Evolutionary conservation across 148 eudicot genomes (phyloP).

Genomic region (Diospyros lotus): DNA sequence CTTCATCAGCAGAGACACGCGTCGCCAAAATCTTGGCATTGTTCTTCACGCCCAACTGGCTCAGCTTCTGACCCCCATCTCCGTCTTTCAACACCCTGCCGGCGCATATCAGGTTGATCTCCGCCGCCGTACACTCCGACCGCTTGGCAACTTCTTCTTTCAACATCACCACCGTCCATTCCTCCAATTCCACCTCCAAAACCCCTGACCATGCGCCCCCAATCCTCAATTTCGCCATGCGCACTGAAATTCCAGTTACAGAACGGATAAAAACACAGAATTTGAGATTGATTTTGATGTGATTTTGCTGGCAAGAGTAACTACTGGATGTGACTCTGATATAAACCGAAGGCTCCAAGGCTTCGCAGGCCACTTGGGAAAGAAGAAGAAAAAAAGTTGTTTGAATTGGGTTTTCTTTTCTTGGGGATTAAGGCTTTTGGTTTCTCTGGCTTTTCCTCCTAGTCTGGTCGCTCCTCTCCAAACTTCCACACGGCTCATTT

Average conservation of each 20-base stretch:
- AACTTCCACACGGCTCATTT: too few relatives aligned
- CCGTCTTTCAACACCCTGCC: conserved; percentile 67
- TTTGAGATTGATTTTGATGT: background rate
- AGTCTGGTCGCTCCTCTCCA: too few relatives aligned
- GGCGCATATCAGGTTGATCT: conserved; percentile 59
- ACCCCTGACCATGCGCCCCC: conserved; percentile 85
- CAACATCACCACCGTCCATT: conserved; percentile 66
- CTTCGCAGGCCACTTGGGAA: background rate
- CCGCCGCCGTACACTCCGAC: conserved; percentile 28
- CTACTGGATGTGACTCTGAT: too few relatives aligned
- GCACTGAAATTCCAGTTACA: too few relatives aligned
- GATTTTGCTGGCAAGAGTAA: background rate
- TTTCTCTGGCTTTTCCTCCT: background rate
- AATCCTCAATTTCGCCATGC: conserved; percentile 56
- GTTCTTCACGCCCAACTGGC: conserved; percentile 54
- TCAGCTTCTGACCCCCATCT: conserved; percentile 40
- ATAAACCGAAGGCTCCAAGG: too few relatives aligned
- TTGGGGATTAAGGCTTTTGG: conserved; percentile 1
- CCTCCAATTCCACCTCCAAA: conserved; percentile 51
- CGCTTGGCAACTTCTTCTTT: conserved; percentile 50
- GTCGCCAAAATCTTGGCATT: conserved; percentile 68
- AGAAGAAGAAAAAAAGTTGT: background rate
- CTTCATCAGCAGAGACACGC: conserved; percentile 40
- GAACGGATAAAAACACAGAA: too few relatives aligned
- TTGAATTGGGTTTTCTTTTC: conserved; percentile 5